Evolutionary conservation across 495 filamentous ascomycete species (phyloP), one percentile per base, ranked within the genome.

Genomic region (Pseudoneurospora amorphoporcata): DNA sequence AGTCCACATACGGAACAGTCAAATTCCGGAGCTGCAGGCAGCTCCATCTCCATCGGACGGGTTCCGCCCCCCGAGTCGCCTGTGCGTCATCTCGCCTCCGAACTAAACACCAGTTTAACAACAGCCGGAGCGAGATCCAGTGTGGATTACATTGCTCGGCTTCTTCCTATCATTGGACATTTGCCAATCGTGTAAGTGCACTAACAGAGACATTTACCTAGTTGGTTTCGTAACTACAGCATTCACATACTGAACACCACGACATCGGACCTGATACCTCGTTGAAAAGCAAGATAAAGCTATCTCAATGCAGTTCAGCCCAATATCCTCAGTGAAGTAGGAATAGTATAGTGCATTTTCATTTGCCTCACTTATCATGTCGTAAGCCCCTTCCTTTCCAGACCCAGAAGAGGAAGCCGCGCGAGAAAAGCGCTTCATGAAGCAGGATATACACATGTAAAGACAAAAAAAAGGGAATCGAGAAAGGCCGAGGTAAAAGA

Each of bases 331-430:
- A 17, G 23, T 17, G 16, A 29, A 65, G 53, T 65, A 8, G 8
- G 29, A 65, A 65, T 82, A 80, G 70, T 76, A 77, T 70, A 70
- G 70, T 39, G 61, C 71, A 68, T 76, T 74, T 74, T 79, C 75
- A 76, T 79, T 76, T 74, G 71, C 77, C 72, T 76, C 73, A 75
- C 70, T 75, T 72, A 41, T 76, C 75, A 68, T 80, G 73, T 78
- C 79, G 65, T 80, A 69, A 75, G 77, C 74, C 77, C 77, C 77
- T 78, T 73, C 53, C 29, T 65, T 29, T 72, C 40, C 39, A 70
- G 42, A 37, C 23, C 39, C 69, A 71, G 38, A 38, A 71, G 42
- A 19, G 70, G 35, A 70, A 35, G 53, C 70, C 43, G 70, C 42
- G 53, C 16, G 72, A 74, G 68, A 69, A 68, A 37, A 68, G 70